Evolutionary conservation across 1,284 basidiomycete species (phyloP), one percentile per base, ranked within the genome.

Genomic region (Apiotrichum mycotoxinovorans): DNA sequence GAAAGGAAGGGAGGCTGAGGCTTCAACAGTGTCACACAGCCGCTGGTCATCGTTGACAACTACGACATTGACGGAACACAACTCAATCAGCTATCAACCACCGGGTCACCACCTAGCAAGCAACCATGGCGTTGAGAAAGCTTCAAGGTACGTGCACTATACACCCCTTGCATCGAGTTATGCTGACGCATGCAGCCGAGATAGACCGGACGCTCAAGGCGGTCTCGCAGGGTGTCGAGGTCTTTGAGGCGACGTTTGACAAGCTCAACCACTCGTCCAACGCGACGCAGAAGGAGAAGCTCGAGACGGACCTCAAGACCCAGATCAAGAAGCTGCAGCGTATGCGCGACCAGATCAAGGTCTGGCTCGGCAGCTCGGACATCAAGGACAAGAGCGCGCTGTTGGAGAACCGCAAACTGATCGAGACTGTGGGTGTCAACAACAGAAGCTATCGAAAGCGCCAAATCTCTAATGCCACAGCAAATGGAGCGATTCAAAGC

Each of bases 401-500:
- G 67, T 80, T 96, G 70, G 95, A 98, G 54, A 94, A 96, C 80
- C 85, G 96, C 66, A 88, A 87, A 76, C 80, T 98, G 63, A 99
- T 99, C 75, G 96, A 99, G 80, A 96, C 91, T 69, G 94, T 98
- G 76, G 81, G 92, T 83, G 10, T 4, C 26, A 8, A 3, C n/a
- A 33, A 9, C 26, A 8, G 2, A 4, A 9, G 18, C 25, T 12
- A 22, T 33, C 38, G 4, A 20, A 8, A 11, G 10, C n/a, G n/a
- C n/a, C n/a, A 43, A 37, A 23, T 18, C 40, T 27, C 57, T 51
- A 47, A 60, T 44, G 30, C 17, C 9, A 62, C 78, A 98, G 94
- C 96, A 98, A 96, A 99, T 99, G 96, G 96, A 99, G 80, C 92
- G 91, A 73, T 99, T 99, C 85, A 99, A 99, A 73, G 95, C 95